phyloP scores from a whole-genome alignment of 2,329 filamentous ascomycete genomes.

The Herpotrichia juniperi region DNA sequence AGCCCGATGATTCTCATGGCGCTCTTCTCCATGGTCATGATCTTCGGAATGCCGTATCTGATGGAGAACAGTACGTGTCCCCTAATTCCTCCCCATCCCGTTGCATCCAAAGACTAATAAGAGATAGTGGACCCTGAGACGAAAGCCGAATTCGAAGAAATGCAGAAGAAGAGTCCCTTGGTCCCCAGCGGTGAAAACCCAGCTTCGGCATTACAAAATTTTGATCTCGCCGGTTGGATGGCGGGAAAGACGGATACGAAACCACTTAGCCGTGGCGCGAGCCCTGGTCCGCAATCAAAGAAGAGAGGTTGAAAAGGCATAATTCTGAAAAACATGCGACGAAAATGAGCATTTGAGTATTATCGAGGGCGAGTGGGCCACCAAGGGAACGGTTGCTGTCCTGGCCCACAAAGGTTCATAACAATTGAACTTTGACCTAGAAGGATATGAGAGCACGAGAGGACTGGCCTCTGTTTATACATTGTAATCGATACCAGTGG shows the following conservation, averaged over 20 bases:
- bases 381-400: too few relatives aligned
- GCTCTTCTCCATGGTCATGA: slow-evolving; percentile 78
- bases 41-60: slow-evolving; percentile 92
- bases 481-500: too few relatives aligned
- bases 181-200: slow-evolving; percentile 48
- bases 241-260: slow-evolving; percentile 58
- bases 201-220: slow-evolving; percentile 64
- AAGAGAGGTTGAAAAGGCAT: slow-evolving; percentile 12
- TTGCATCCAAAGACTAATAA: background rate
- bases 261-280: slow-evolving; percentile 23
- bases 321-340: too few relatives aligned
- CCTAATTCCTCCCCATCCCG: background rate
- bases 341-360: too few relatives aligned
- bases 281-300: slow-evolving; percentile 30
- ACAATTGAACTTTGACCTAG: too few relatives aligned
- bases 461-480: too few relatives aligned
- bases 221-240: slow-evolving; percentile 73
- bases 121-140: slow-evolving; percentile 91
- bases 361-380: too few relatives aligned
- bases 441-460: too few relatives aligned
- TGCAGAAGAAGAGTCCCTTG: slow-evolving; percentile 77
- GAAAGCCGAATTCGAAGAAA: slow-evolving; percentile 89
- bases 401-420: too few relatives aligned
- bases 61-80: slow-evolving; percentile 85
- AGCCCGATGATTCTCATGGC: slow-evolving; percentile 97